phyloP scores from a whole-genome alignment of 164 flowering plant genomes.

The Kalanchoe fedtschenkoi region DNA sequence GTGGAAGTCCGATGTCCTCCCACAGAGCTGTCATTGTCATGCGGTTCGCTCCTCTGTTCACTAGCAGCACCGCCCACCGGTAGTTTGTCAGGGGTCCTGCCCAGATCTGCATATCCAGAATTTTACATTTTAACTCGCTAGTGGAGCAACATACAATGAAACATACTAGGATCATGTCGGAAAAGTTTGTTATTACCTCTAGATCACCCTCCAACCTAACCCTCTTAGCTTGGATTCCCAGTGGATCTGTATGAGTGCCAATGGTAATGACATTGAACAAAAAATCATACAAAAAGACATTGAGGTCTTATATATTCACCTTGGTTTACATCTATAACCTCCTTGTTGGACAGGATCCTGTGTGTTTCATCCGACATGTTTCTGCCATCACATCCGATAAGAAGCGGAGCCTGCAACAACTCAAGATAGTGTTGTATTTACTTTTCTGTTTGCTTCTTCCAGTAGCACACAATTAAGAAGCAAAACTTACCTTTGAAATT shows the following conservation, averaged over 20 bases:
- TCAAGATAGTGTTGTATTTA: neutral
- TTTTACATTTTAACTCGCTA: too few species aligned
- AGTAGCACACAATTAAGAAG: neutral
- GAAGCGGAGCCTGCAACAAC: slow-evolving; percentile 67
- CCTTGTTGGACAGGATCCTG: slow-evolving; percentile 57
- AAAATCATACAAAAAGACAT: neutral
- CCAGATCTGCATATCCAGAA: slow-evolving; percentile 87
- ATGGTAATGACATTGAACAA: neutral
- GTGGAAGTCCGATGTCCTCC: slow-evolving; percentile 66
- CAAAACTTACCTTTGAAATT: slow-evolving; percentile 49
- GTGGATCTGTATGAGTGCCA: slow-evolving; percentile 27
- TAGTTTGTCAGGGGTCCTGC: slow-evolving; percentile 65
- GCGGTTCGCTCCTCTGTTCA: slow-evolving; percentile 34
- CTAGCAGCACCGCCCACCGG: slow-evolving; percentile 44
- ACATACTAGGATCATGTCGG: neutral
- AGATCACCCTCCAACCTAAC: slow-evolving; percentile 52
- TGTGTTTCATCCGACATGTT: slow-evolving; percentile 48
- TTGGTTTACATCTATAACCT: slow-evolving; percentile 79
- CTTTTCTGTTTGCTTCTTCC: too few species aligned
- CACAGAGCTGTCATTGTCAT: slow-evolving; percentile 48
- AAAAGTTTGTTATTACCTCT: slow-evolving; percentile 36
- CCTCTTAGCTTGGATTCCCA: slow-evolving; percentile 75
- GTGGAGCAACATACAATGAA: neutral
- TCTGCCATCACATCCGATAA: slow-evolving; percentile 79
- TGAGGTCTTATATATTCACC: slow-evolving; percentile 21